These are phyloP conservation scores for Beta lomatogona DNA, from an alignment of 179 eudicot genomes.

Conservation along the genomic window DNA sequence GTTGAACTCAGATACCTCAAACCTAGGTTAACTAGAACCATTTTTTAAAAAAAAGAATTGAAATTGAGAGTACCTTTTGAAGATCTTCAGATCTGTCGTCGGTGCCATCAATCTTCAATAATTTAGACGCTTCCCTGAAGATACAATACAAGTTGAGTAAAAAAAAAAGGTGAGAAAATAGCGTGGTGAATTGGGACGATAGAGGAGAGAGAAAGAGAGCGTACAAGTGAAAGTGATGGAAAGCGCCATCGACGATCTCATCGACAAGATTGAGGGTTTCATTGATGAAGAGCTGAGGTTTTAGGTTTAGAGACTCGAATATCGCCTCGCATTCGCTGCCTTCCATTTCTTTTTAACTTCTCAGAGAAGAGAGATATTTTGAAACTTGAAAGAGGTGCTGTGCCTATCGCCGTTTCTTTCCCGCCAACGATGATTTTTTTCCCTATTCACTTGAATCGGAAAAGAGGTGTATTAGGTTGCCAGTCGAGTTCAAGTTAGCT, in stretches of 20 bases:
- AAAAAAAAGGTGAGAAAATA: not conserved
- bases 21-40: no score
- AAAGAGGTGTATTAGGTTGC: no score
- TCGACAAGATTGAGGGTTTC: slow-evolving; percentile 62
- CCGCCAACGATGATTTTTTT: no score
- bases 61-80: slow-evolving; percentile 37
- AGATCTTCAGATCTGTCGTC: slow-evolving; percentile 71
- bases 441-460: no score
- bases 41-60: no score
- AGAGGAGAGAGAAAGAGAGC: slow-evolving; percentile 17
- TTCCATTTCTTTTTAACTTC: slow-evolving; percentile 50
- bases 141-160: not conserved
- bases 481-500: no score
- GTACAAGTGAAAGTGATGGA: slow-evolving; percentile 62
- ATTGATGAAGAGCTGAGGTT: slow-evolving; percentile 83
- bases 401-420: no score
- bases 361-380: no score
- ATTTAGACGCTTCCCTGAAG: slow-evolving; percentile 61
- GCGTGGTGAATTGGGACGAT: not conserved
- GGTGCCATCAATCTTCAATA: slow-evolving; percentile 49
- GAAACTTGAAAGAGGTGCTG: no score
- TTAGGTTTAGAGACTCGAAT: slow-evolving; percentile 65
- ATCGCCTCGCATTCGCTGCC: slow-evolving; percentile 62
- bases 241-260: slow-evolving; percentile 69
- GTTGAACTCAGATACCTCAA: no score